Evolutionary conservation across 2,329 filamentous ascomycete species (phyloP).

Genomic region (Hypoxylon sp.): DNA sequence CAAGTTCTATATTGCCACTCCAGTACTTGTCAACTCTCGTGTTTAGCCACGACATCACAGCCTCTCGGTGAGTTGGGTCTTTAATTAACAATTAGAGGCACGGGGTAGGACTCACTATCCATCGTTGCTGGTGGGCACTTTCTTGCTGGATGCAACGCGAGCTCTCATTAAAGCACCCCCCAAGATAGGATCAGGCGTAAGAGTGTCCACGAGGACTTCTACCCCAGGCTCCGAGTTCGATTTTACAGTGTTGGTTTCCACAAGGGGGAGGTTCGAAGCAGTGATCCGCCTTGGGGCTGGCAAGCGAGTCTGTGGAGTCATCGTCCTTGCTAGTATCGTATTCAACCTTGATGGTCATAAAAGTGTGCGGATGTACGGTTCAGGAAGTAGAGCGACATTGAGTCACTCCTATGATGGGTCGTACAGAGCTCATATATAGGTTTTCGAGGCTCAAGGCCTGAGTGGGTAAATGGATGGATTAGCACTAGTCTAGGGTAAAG

Average conservation of each 20-base stretch:
- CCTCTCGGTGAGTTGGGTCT: not conserved
- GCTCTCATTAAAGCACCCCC: slow-evolving; percentile 41
- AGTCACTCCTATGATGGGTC: slow-evolving; percentile 2
- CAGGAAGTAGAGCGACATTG: slow-evolving; percentile 1
- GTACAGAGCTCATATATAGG: slow-evolving; percentile 24
- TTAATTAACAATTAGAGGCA: slow-evolving; percentile 9
- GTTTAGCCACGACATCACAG: not conserved
- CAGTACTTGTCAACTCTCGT: slow-evolving; percentile 17
- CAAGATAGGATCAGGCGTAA: slow-evolving; percentile 42
- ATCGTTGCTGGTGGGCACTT: slow-evolving; percentile 48
- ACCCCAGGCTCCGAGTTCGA: slow-evolving; percentile 46
- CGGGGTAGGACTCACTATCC: slow-evolving; percentile 45
- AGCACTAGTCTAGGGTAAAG: slow-evolving; percentile 4
- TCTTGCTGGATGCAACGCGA: slow-evolving; percentile 45
- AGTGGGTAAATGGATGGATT: slow-evolving; percentile 9
- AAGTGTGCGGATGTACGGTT: slow-evolving; percentile 3
- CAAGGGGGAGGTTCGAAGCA: slow-evolving; percentile 47
- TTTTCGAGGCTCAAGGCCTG: slow-evolving; percentile 5
- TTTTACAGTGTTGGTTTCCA: slow-evolving; percentile 20
- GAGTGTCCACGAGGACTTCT: slow-evolving; percentile 47
- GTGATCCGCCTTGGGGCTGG: slow-evolving; percentile 47
- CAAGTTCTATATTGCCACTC: slow-evolving; percentile 47
- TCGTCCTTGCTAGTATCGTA: slow-evolving; percentile 11
- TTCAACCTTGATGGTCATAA: slow-evolving; percentile 1
- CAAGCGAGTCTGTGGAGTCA: slow-evolving; percentile 29